These are phyloP conservation scores for Ogataea naganishii DNA, from an alignment of 805 yeast genomes.

Conservation along the genomic window DNA sequence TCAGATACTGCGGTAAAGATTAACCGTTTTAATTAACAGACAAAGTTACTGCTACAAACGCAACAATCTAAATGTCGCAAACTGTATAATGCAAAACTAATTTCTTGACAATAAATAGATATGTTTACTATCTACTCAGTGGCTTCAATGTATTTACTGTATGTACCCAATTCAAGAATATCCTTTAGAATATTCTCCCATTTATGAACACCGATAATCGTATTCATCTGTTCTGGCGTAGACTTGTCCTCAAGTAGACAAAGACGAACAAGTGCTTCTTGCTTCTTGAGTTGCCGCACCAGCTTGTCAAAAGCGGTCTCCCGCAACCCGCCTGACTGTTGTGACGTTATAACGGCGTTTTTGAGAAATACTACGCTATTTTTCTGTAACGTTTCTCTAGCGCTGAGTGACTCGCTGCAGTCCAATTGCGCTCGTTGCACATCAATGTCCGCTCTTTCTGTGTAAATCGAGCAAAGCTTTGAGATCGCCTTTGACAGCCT, in stretches of 20 bases:
- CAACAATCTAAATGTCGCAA: too few relatives aligned
- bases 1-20: too few relatives aligned
- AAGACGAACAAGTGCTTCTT: conserved; percentile 37
- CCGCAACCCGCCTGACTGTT: conserved; percentile 40
- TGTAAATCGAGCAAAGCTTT: conserved; percentile 32
- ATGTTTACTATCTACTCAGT: too few relatives aligned
- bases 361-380: conserved; percentile 36
- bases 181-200: conserved; percentile 21
- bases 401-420: conserved; percentile 22
- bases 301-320: conserved; percentile 37
- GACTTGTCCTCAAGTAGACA: conserved; percentile 35
- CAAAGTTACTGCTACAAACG: too few relatives aligned
- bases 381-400: conserved; percentile 22
- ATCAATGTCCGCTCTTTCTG: conserved; percentile 47
- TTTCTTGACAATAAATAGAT: too few relatives aligned
- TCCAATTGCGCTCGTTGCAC: conserved; percentile 34
- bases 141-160: too few relatives aligned
- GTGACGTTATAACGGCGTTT: conserved; percentile 36
- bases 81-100: too few relatives aligned
- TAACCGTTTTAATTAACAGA: too few relatives aligned
- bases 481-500: conserved; percentile 14
- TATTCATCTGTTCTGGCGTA: conserved; percentile 13
- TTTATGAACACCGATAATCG: conserved; percentile 15
- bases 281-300: conserved; percentile 29
- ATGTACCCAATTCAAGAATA: conserved; percentile 15